phyloP scores from a whole-genome alignment of 2,329 filamentous ascomycete genomes.

The Diaporthe australafricana region DNA sequence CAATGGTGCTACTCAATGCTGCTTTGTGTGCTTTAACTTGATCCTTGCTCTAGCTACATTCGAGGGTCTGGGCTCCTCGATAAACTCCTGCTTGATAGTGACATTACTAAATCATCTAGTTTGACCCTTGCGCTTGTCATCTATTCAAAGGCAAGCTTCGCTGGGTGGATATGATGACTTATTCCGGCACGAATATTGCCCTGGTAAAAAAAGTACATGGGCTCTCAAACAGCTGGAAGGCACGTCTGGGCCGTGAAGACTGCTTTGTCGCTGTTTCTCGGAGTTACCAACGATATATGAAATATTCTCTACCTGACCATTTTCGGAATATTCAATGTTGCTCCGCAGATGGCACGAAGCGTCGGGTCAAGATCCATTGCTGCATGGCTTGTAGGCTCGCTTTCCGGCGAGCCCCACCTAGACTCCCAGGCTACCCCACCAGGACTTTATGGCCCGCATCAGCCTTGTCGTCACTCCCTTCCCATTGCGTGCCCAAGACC shows the following conservation, averaged over 20 bases:
- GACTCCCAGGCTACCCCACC: constrained; percentile 7
- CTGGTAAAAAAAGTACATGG: neutral
- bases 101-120: neutral
- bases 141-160: neutral
- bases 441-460: neutral
- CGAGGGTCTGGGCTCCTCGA: neutral
- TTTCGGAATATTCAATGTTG: neutral
- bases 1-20: neutral
- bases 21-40: neutral
- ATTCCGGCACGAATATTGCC: neutral
- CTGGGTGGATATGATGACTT: neutral
- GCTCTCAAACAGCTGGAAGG: neutral
- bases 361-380: neutral
- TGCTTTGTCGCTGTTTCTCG: neutral
- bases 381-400: neutral
- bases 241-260: neutral
- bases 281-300: no score
- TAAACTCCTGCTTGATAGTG: neutral
- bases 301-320: neutral
- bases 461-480: constrained; percentile 28
- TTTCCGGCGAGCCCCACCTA: constrained; percentile 7
- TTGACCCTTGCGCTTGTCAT: neutral
- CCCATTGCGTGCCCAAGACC: constrained; percentile 3
- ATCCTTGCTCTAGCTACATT: neutral
- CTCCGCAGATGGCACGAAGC: neutral